A percentile compares a stretch with the other conserved stretches of the same genome.
phyloP scores from a whole-genome alignment of 2,329 filamentous ascomycete genomes.

The Xylariaceae sp. region DNA sequence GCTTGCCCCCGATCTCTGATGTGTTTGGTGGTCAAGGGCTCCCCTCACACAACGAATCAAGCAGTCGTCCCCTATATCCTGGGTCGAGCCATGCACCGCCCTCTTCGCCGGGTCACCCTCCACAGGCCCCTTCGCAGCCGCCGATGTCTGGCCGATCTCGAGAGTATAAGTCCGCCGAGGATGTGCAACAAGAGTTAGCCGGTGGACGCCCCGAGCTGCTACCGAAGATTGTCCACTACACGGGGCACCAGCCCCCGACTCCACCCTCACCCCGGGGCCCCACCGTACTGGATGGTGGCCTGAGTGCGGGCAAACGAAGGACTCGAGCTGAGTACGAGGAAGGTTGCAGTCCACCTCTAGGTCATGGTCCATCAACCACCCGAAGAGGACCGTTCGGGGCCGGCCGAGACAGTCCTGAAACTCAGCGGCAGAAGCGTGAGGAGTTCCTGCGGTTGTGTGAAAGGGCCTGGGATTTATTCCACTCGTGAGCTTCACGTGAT shows the following conservation, averaged over 20 bases:
- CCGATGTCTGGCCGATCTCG: conserved; percentile 67
- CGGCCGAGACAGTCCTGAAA: conserved; percentile 81
- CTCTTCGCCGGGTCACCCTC: conserved; percentile 76
- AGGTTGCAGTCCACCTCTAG: conserved; percentile 78
- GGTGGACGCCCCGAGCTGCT: conserved; percentile 91
- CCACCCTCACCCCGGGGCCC: conserved; percentile 74
- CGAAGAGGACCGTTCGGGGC: conserved; percentile 76
- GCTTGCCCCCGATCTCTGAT: conserved; percentile 89
- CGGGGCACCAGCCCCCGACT: conserved; percentile 88
- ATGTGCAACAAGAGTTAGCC: conserved; percentile 86
- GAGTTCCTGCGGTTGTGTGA: conserved; percentile 87
- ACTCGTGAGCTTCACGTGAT: conserved; percentile 63
- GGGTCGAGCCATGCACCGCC: conserved; percentile 68
- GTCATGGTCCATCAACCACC: conserved; percentile 66
- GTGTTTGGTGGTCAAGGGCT: conserved; percentile 82
- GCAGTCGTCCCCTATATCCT: conserved; percentile 57
- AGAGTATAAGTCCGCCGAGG: conserved; percentile 94
- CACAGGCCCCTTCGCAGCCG: conserved; percentile 50
- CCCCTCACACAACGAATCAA: conserved; percentile 59
- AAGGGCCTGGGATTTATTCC: conserved; percentile 94
- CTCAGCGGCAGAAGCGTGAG: conserved; percentile 83
- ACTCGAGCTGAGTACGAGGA: conserved; percentile 92
- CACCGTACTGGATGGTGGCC: conserved; percentile 51
- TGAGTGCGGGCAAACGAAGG: conserved; percentile 70
- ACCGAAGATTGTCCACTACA: conserved; percentile 94